Evolutionary conservation across 1,139 yeast genomes (phyloP), one percentile per base, ranked within the genome.

Genomic region (Pichia sp.): DNA sequence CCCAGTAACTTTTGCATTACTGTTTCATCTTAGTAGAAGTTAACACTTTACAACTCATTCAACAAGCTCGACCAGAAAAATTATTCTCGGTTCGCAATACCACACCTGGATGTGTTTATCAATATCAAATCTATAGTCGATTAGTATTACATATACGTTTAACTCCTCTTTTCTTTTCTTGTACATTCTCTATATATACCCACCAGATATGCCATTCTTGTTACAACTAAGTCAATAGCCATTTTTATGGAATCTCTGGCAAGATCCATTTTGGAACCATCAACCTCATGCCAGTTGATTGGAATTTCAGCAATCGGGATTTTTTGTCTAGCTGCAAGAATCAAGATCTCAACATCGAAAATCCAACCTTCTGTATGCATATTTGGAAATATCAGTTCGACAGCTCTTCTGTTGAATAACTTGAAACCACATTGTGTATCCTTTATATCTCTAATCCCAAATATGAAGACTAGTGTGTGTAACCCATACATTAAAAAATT

Each of bases 341-440:
- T 74, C 49, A 91, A 69, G 17, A 91, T 77, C 63, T 91, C 98
- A 34, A 91, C 97, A 58, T 91, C 98, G 61, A 91, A 91, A 32
- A 93, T 91, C 98, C 98, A 91, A 43, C 98, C 78, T 62, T 91
- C 98, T 12, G 95, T 89, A 60, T 91, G 97, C 84, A 93, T 77
- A 52, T 74, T 81, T 4, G 97, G 96, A 62, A 88, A 88, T 33
- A 91, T 84, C 42, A 56, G 55, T 15, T 58, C 57, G 15, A 81
- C 73, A 0, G 96, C 82, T 11, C 69, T 66, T 46, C 77, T 72
- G 51, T 91, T 84, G 62, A 89, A 91, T 64, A 91, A 67, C 62
- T 91, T 91, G 68, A 93, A 91, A 6, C 98, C 98, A 67, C 98
- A 91, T 64, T 91, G 98, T 5, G 98, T 91, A 61, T 91, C 98